phyloP scores from a whole-genome alignment of 176 grass and related monocot genomes.

The Raddia guianensis region DNA sequence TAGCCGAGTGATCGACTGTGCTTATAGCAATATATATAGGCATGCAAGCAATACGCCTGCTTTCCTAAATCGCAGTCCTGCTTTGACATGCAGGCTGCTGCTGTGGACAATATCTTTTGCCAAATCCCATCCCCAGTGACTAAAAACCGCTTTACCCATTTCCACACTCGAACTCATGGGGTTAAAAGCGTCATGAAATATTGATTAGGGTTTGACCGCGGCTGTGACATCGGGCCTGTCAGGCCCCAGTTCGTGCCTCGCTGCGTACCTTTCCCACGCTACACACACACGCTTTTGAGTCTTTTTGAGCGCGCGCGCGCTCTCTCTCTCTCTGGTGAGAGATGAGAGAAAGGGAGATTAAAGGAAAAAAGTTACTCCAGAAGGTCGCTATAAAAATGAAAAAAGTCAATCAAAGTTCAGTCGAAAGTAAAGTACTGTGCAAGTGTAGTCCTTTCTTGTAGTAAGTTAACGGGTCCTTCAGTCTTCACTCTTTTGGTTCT shows the following conservation, averaged over 20 bases:
- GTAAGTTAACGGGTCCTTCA: slow-evolving; percentile 25
- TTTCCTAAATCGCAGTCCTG: background rate
- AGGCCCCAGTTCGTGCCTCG: slow-evolving; percentile 45
- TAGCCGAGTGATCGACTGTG: no score
- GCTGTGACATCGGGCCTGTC: slow-evolving; percentile 22
- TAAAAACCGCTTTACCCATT: slow-evolving; percentile 49
- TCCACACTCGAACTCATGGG: slow-evolving; percentile 36
- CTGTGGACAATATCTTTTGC: slow-evolving; percentile 32
- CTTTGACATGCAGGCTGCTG: background rate
- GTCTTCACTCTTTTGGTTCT: background rate
- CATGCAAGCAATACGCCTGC: background rate
- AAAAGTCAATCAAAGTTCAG: slow-evolving; percentile 46
- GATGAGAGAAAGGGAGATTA: background rate
- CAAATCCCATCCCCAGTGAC: slow-evolving; percentile 41
- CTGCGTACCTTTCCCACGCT: slow-evolving; percentile 36
- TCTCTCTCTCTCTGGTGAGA: background rate
- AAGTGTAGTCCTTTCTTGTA: background rate
- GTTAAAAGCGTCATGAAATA: slow-evolving; percentile 40
- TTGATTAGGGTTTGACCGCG: slow-evolving; percentile 47
- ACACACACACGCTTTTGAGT: slow-evolving; percentile 43
- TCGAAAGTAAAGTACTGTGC: slow-evolving; percentile 14
- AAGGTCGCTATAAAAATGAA: slow-evolving; percentile 41
- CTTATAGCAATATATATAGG: no score
- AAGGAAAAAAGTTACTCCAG: slow-evolving; percentile 43
- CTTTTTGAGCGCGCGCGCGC: slow-evolving; percentile 32